Conservation (phyloP, 352 stramenopile species). For the Globisporangium rhizosaccharum region DNA sequence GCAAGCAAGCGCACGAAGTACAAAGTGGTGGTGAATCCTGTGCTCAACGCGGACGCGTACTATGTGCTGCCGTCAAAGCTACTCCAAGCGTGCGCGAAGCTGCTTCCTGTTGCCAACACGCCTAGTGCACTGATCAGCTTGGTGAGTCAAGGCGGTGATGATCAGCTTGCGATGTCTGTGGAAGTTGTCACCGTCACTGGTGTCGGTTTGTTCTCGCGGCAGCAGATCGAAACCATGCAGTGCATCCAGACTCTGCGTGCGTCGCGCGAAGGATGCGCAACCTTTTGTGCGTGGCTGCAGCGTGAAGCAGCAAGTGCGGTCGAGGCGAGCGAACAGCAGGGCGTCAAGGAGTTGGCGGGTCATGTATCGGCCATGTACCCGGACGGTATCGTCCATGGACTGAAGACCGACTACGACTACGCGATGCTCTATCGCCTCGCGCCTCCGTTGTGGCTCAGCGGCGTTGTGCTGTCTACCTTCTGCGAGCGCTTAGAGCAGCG, state of each 20-base stretch:
- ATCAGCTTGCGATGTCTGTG: not conserved
- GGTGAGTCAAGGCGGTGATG: too few relatives aligned
- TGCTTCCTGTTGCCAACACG: too few relatives aligned
- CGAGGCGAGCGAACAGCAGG: too few relatives aligned
- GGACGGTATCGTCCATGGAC: not conserved
- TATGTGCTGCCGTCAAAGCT: too few relatives aligned
- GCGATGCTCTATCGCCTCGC: not conserved
- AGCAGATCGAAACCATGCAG: not conserved
- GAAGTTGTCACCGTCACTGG: not conserved
- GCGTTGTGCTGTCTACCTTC: not conserved
- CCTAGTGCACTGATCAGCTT: too few relatives aligned
- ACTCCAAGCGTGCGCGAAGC: too few relatives aligned
- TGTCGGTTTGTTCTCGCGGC: not conserved
- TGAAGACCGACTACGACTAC: not conserved
- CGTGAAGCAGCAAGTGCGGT: too few relatives aligned
- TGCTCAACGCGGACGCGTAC: too few relatives aligned
- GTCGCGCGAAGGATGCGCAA: not conserved
- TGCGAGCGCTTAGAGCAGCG: not conserved
- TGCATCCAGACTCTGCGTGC: not conserved
- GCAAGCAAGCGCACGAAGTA: too few relatives aligned
- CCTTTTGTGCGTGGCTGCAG: not conserved
- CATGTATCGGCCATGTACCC: not conserved
- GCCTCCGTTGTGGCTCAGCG: not conserved
- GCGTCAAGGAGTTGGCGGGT: not conserved
- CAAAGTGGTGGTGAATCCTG: too few relatives aligned